A percentile compares a stretch with the other conserved stretches of the same genome.
Conservation (phyloP, 129 eudicot species). For the Flaveria linearis region DNA sequence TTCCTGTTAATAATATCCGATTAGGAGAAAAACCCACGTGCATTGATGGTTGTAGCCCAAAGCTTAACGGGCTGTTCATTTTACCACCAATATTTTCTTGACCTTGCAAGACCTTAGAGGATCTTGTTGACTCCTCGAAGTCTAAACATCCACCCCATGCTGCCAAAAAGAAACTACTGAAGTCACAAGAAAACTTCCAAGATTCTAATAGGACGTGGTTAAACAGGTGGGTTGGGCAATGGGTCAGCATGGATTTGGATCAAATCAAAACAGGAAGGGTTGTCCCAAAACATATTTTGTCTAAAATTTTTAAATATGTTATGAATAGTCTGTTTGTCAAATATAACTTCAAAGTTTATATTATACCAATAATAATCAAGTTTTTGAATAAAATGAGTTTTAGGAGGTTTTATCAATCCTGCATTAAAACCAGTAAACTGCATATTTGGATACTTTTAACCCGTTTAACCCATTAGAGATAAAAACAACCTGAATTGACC, state of each 20-base stretch:
- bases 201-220: neutral
- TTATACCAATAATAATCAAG: neutral
- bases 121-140: slow-evolving; percentile 87
- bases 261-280: neutral
- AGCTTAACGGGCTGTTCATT: slow-evolving; percentile 51
- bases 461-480: slow-evolving; percentile 8
- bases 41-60: slow-evolving; percentile 47
- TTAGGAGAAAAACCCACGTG: slow-evolving; percentile 42
- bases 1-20: slow-evolving; percentile 40
- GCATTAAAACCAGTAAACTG: neutral
- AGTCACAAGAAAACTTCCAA: slow-evolving; percentile 12
- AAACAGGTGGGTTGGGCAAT: neutral
- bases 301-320: neutral
- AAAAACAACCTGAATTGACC: neutral
- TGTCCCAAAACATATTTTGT: neutral
- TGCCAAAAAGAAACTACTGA: slow-evolving; percentile 31
- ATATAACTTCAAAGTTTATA: neutral
- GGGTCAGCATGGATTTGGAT: neutral
- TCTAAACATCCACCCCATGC: slow-evolving; percentile 70
- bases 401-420: neutral
- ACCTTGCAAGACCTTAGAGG: slow-evolving; percentile 99
- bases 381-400: neutral
- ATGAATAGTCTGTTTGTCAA: neutral
- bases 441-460: slow-evolving; percentile 6
- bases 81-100: slow-evolving; percentile 89